Conservation (phyloP, 148 eudicot genomes). For the Polygonum aviculare region DNA sequence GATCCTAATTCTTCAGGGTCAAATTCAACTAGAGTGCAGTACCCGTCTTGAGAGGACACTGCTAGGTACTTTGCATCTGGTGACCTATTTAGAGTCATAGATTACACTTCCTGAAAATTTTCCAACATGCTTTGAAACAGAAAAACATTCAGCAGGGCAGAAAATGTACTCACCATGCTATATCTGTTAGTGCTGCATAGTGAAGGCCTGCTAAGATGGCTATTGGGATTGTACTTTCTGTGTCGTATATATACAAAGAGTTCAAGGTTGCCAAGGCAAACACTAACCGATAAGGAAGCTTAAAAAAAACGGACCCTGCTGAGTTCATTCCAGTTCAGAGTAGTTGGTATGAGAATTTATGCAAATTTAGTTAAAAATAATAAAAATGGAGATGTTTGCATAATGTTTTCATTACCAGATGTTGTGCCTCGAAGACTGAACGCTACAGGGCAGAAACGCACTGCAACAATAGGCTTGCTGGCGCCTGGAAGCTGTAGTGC, state of each 20-base stretch:
- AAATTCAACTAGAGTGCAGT: constrained; percentile 85
- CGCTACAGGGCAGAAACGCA: constrained; percentile 78
- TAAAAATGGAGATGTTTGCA: no score
- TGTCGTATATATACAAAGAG: constrained; percentile 83
- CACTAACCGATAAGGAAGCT: constrained; percentile 87
- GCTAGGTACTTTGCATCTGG: constrained; percentile 66
- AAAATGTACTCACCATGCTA: constrained; percentile 54
- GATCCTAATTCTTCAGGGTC: constrained; percentile 71
- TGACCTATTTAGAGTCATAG: constrained; percentile 39
- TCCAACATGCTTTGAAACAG: constrained; percentile 5
- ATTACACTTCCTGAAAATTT: constrained; percentile 8
- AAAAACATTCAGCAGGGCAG: neutral
- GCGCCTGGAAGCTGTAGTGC: constrained; percentile 94
- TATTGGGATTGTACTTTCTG: constrained; percentile 68
- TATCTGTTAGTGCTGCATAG: constrained; percentile 93
- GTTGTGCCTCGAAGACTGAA: constrained; percentile 53
- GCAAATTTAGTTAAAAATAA: neutral
- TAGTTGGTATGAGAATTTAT: neutral
- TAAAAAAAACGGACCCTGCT: constrained; percentile 52
- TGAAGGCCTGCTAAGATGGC: constrained; percentile 86
- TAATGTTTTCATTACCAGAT: constrained; percentile 27
- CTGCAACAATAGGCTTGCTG: constrained; percentile 90
- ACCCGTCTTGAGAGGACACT: constrained; percentile 91
- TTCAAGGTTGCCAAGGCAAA: constrained; percentile 90
- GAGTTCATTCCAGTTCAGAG: neutral